A percentile compares a stretch with the other conserved stretches of the same genome.
These are phyloP conservation scores for Ballota nigra DNA, from an alignment of 257 asterid genomes.

Conservation along the genomic window DNA sequence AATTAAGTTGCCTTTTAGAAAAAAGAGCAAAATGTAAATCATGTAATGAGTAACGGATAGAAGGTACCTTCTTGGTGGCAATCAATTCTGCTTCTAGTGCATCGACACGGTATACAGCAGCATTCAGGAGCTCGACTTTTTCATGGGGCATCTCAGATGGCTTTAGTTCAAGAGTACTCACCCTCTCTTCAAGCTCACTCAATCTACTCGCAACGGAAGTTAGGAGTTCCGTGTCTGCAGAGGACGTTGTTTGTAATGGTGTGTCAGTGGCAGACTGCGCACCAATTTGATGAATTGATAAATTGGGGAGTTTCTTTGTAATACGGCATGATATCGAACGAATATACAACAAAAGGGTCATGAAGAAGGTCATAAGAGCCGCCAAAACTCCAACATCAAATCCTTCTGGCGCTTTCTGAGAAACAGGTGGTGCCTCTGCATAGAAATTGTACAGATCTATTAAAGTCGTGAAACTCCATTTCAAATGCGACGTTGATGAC, in stretches of 20 bases:
- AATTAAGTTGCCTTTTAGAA: background rate
- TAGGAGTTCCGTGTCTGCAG: slow-evolving; percentile 43
- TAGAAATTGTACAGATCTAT: slow-evolving; percentile 8
- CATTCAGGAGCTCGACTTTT: slow-evolving; percentile 77
- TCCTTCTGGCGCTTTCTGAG: slow-evolving; percentile 56
- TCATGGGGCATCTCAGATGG: slow-evolving; percentile 78
- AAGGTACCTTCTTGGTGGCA: slow-evolving; percentile 72
- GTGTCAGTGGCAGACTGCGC: slow-evolving; percentile 28
- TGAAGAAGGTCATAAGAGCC: slow-evolving; percentile 59
- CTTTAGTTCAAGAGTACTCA: slow-evolving; percentile 49
- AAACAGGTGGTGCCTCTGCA: slow-evolving; percentile 48
- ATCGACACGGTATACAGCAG: slow-evolving; percentile 87
- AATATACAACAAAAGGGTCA: slow-evolving; percentile 50
- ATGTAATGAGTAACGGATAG: too few relatives aligned
- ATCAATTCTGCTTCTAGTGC: slow-evolving; percentile 83
- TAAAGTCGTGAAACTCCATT: background rate
- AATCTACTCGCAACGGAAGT: slow-evolving; percentile 55
- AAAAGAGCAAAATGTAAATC: background rate
- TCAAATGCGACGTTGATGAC: background rate
- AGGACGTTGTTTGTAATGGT: slow-evolving; percentile 38
- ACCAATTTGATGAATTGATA: slow-evolving; percentile 20
- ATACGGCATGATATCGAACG: slow-evolving; percentile 43
- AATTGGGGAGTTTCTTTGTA: slow-evolving; percentile 51
- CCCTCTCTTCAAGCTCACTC: slow-evolving; percentile 70
- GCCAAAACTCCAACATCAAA: slow-evolving; percentile 43